Conservation (phyloP, 257 asterid species). For the Gardenia jasminoides region DNA sequence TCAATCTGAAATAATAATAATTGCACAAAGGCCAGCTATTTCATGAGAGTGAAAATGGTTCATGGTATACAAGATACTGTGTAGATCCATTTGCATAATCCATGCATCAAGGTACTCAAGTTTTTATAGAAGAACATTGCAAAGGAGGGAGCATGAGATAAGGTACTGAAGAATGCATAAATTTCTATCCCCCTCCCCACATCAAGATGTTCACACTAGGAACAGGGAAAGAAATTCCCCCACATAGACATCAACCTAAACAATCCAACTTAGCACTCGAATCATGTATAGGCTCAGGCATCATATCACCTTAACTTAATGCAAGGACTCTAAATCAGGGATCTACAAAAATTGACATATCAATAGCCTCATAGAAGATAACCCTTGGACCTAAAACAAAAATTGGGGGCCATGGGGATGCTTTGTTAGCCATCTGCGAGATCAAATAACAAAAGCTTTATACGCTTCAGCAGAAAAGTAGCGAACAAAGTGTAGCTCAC, state of each 20-base stretch:
- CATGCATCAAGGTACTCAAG: neutral
- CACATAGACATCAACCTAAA: too few relatives aligned
- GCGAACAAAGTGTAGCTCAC: constrained; percentile 39
- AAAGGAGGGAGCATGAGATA: neutral
- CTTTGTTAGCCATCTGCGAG: neutral
- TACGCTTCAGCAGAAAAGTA: neutral
- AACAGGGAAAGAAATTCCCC: neutral
- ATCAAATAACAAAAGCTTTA: neutral
- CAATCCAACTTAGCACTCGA: neutral
- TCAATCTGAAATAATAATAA: neutral
- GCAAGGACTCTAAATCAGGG: neutral
- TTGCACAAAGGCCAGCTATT: neutral
- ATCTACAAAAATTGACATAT: neutral
- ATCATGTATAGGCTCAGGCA: neutral
- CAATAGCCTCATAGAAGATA: neutral
- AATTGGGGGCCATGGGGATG: neutral
- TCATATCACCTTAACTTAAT: neutral
- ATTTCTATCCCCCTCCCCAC: neutral
- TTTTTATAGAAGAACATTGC: neutral
- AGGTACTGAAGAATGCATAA: neutral
- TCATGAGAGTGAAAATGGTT: neutral
- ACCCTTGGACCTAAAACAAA: neutral
- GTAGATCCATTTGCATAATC: too few relatives aligned
- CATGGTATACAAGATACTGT: neutral
- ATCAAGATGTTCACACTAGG: too few relatives aligned